Conservation (phyloP, 2,329 filamentous ascomycete species). For the Fusarium anthophilum region DNA sequence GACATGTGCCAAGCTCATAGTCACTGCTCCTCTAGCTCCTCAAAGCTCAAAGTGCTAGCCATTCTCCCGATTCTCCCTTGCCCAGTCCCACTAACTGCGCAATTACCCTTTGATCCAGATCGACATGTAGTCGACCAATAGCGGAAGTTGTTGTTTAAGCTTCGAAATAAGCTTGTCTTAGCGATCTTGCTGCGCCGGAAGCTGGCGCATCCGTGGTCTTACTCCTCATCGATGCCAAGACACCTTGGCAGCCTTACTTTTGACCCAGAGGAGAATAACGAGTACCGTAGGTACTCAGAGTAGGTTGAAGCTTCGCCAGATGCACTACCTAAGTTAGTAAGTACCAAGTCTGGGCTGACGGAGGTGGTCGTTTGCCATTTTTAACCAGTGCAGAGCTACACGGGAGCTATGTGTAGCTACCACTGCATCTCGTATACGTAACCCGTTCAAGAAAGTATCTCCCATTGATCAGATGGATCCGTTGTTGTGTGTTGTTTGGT, state of each 20-base stretch:
- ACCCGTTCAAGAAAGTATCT: neutral
- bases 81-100: neutral
- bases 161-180: conserved; percentile 42
- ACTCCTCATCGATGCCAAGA: conserved; percentile 6
- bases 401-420: neutral
- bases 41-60: neutral
- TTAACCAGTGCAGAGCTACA: neutral
- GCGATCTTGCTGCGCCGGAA: conserved; percentile 12
- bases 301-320: neutral
- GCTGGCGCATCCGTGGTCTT: conserved; percentile 23
- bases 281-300: neutral
- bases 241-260: neutral
- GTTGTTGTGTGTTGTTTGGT: neutral
- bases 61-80: conserved; percentile 1
- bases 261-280: neutral
- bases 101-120: conserved; percentile 11
- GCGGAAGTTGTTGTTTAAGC: conserved; percentile 25
- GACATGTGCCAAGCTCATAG: conserved; percentile 31
- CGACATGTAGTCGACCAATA: neutral
- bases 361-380: conserved; percentile 6
- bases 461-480: neutral
- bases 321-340: neutral
- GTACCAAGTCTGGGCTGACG: conserved; percentile 17
- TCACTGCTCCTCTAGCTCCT: conserved; percentile 12
- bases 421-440: neutral